Percentiles rank a stretch among this genome's conserved stretches.
phyloP scores from a whole-genome alignment of 805 yeast genomes.

The Candida namnaoensis region DNA sequence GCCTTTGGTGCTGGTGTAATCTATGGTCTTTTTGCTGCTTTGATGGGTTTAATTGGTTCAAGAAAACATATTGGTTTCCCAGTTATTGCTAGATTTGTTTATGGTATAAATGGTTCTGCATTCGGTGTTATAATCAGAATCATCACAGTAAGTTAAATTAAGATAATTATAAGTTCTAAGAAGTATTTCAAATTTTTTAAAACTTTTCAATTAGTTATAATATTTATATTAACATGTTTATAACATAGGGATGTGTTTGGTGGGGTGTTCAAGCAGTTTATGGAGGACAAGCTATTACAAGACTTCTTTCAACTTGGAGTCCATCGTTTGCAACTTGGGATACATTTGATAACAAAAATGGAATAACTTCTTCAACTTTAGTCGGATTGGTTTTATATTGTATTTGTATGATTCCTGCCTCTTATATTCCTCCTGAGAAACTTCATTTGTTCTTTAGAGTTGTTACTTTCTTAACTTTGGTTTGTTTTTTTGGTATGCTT shows the following conservation, averaged over 20 bases:
- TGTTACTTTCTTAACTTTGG: conserved; percentile 17
- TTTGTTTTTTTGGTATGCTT: conserved; percentile 22
- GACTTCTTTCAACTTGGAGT: conserved; percentile 18
- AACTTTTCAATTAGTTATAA: conserved; percentile 7
- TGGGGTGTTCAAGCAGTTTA: conserved; percentile 29
- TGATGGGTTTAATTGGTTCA: conserved; percentile 13
- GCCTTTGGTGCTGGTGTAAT: conserved; percentile 19
- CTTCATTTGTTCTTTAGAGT: conserved; percentile 17
- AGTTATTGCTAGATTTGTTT: conserved; percentile 25
- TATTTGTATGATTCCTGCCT: conserved; percentile 19
- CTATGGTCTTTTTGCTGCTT: conserved; percentile 17
- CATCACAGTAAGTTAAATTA: conserved; percentile 9
- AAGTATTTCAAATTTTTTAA: too few relatives aligned
- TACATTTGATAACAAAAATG: conserved; percentile 20
- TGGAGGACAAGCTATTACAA: conserved; percentile 27
- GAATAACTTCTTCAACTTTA: conserved; percentile 28
- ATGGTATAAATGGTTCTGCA: conserved; percentile 25
- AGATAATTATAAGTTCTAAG: too few relatives aligned
- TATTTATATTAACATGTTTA: conserved; percentile 2
- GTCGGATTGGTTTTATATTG: conserved; percentile 31
- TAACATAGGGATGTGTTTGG: conserved; percentile 16
- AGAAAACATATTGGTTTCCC: conserved; percentile 29
- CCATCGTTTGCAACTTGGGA: conserved; percentile 15
- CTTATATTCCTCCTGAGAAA: conserved; percentile 22
- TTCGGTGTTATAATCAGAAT: conserved; percentile 27